Evolutionary conservation across 495 filamentous ascomycete genomes (phyloP).

Genomic region (Cairneyella variabilis): DNA sequence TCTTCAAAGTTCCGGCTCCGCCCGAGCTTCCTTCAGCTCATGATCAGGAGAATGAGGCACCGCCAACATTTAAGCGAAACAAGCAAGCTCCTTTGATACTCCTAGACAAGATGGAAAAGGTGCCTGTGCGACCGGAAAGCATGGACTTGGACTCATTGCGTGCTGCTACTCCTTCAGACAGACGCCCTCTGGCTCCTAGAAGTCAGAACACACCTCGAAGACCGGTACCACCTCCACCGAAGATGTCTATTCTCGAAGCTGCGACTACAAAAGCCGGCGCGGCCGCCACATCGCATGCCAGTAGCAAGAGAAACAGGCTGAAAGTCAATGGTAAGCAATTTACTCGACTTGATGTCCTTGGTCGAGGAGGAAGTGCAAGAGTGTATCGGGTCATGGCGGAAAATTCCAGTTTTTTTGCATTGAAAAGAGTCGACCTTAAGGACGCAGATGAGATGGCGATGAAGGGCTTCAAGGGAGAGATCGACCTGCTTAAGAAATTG

Average conservation of each 20-base stretch:
- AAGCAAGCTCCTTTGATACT: constrained; percentile 54
- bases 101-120: constrained; percentile 58
- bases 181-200: constrained; percentile 65
- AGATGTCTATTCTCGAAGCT: constrained; percentile 91
- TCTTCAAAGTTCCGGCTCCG: constrained; percentile 63
- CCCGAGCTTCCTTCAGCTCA: constrained; percentile 51
- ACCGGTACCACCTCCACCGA: constrained; percentile 81
- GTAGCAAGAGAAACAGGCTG: constrained; percentile 73
- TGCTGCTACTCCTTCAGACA: constrained; percentile 45
- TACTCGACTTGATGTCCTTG: constrained; percentile 82
- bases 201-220: constrained; percentile 81
- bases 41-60: constrained; percentile 81
- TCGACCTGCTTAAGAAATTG: constrained; percentile 82
- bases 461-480: constrained; percentile 92
- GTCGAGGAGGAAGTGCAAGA: constrained; percentile 85
- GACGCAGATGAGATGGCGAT: constrained; percentile 82
- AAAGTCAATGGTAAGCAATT: constrained; percentile 89
- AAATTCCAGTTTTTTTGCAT: constrained; percentile 87
- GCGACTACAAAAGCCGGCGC: constrained; percentile 75
- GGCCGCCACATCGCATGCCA: constrained; percentile 47
- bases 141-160: constrained; percentile 26
- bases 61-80: constrained; percentile 67
- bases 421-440: constrained; percentile 89
- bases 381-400: constrained; percentile 98
- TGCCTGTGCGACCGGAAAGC: constrained; percentile 38